Conservation (phyloP, 2,329 filamentous ascomycete genomes). For the Talaromyces sp. region DNA sequence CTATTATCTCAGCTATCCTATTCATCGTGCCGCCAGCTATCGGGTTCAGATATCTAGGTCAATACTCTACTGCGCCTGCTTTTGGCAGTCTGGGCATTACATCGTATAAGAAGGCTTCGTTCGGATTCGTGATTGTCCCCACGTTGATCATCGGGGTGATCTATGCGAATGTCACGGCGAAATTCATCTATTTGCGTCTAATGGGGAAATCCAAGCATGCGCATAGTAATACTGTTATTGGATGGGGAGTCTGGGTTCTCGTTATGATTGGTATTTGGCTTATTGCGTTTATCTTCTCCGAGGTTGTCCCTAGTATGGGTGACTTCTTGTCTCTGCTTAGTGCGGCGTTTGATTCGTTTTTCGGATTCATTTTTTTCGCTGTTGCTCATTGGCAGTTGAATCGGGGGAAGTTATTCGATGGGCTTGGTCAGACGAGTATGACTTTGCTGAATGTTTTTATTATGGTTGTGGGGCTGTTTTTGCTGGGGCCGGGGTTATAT, state of each 20-base stretch:
- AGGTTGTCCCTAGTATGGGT: conserved; percentile 54
- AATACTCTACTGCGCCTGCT: conserved; percentile 54
- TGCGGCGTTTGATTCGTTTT: conserved; percentile 54
- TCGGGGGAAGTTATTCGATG: conserved; percentile 42
- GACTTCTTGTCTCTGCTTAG: conserved; percentile 54
- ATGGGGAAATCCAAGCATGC: conserved; percentile 50
- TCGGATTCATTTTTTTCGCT: conserved; percentile 56
- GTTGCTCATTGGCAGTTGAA: conserved; percentile 54
- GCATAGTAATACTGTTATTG: conserved; percentile 52
- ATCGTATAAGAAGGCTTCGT: conserved; percentile 53
- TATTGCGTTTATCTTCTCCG: conserved; percentile 52
- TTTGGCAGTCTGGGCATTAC: conserved; percentile 51
- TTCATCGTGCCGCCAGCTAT: conserved; percentile 55
- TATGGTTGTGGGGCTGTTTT: conserved; percentile 51
- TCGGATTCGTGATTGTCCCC: conserved; percentile 56
- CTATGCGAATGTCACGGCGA: conserved; percentile 54
- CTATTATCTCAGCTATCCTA: conserved; percentile 49
- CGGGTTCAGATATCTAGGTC: conserved; percentile 53
- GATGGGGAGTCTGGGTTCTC: conserved; percentile 50
- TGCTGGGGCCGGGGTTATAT: conserved; percentile 57
- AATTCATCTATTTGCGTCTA: conserved; percentile 50
- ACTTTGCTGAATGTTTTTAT: conserved; percentile 51
- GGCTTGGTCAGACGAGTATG: conserved; percentile 42
- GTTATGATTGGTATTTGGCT: conserved; percentile 50
- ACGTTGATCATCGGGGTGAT: conserved; percentile 55